A percentile compares a stretch with the other conserved stretches of the same genome.
These are phyloP conservation scores for Neurospora cerealis DNA, from an alignment of 495 filamentous ascomycete genomes.

Conservation along the genomic window DNA sequence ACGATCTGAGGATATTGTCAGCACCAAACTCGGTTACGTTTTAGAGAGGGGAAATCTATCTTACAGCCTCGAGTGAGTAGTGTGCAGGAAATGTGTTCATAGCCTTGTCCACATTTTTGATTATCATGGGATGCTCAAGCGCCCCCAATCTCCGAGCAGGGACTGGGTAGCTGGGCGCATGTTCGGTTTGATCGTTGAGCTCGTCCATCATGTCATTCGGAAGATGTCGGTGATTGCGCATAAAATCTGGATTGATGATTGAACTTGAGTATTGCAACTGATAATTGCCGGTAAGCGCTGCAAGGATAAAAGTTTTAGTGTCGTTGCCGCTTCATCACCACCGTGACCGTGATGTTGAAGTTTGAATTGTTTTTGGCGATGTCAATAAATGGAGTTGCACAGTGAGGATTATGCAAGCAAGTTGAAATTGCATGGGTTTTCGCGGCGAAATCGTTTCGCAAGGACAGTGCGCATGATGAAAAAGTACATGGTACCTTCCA, in stretches of 20 bases:
- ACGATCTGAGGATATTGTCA: conserved; percentile 20
- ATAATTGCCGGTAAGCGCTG: background rate
- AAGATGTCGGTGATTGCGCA: background rate
- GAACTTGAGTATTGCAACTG: background rate
- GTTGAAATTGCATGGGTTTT: background rate
- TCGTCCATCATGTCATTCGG: background rate
- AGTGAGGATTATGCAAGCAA: background rate
- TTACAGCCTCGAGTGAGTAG: conserved; percentile 54
- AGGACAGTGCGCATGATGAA: background rate
- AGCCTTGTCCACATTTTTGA: conserved; percentile 73
- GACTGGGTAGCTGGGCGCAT: conserved; percentile 38
- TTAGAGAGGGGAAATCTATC: conserved; percentile 9
- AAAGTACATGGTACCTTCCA: background rate
- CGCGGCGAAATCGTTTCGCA: background rate
- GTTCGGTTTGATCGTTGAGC: background rate
- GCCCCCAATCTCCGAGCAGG: conserved; percentile 57
- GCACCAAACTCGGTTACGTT: background rate
- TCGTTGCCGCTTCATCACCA: background rate
- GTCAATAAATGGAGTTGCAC: background rate
- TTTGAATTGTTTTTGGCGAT: background rate
- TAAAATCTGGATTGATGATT: background rate
- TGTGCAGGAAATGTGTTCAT: conserved; percentile 68
- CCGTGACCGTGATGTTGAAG: background rate
- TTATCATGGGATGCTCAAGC: conserved; percentile 80
- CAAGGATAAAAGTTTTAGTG: background rate